Base-by-base conservation (phyloP, 2,329 filamentous ascomycete species). In the Didymella keratinophila region DNA sequence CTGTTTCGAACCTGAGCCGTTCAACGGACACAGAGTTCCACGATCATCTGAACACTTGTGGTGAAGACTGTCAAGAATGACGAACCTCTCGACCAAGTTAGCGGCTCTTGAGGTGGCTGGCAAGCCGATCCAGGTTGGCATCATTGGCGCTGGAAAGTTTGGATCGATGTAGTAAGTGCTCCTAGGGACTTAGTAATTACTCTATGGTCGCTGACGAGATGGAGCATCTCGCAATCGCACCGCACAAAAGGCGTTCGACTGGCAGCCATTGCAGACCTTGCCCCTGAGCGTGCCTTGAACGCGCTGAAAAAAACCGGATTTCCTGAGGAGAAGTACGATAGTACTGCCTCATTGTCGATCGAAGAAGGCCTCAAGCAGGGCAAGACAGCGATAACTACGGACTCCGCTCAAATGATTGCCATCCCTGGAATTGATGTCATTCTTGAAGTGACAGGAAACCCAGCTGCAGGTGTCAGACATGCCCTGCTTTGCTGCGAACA, bases 131-230 rank as follows among this genome's bases (percentile, higher is more conserved):
- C 62, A 64, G 39, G 76, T 81, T 34, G 80, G 78, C 44, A 73
- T 81, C 56, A 81, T 81, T 51, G 79, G 80, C 3, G 79, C 79
- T 37, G 79, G 79, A 52, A 81, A 81, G 59, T 81, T 81, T 52
- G 79, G 79, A 2, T 80, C 78, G 14, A 81, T 81, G 80, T 81
- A 79, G 70, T 73, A 60, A 50, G 66, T 68, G 28, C 5, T 27
- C 21, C 21, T 10, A 4, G 10, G n/a, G 2, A 20, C 20, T 23
- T 9, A 3, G 16, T 6, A 20, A 28, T 1, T 11, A 12, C 12
- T 3, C 9, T 25, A 20, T 51, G 10, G 32, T 25, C n/a, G 30
- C n/a, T 48, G 18, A 44, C n/a, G 7, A 10, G 21, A 12, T n/a
- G 14, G 10, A 74, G 71, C 71, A 78, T 81, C 49, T 79, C 79